A percentile compares a stretch with the other conserved stretches of the same genome.
Evolutionary conservation across 345 rosid genomes (phyloP).

Genomic region (Syzygium aromaticum): DNA sequence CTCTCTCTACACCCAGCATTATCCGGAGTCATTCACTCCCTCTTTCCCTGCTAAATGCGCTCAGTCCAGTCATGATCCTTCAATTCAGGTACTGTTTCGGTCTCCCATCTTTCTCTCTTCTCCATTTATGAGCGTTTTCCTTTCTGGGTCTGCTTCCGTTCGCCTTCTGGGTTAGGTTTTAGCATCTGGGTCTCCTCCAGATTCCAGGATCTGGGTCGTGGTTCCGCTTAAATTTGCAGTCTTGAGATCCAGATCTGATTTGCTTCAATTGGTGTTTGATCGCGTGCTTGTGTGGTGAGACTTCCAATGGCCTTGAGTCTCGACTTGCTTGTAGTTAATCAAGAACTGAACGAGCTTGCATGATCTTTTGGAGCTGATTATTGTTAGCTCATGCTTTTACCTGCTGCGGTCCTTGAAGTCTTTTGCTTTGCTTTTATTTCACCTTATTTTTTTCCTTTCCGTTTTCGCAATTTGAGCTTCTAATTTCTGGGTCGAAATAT

Average conservation of each 20-base stretch:
- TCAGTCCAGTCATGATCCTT: conserved; percentile 13
- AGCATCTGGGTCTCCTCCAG: conserved; percentile 20
- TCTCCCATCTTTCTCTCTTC: background rate
- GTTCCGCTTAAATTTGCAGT: conserved; percentile 1
- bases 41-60: background rate
- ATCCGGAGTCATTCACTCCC: background rate
- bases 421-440: background rate
- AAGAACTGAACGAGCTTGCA: background rate
- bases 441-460: background rate
- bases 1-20: background rate
- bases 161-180: conserved; percentile 8
- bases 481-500: background rate
- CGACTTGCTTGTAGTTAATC: background rate
- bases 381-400: conserved; percentile 6
- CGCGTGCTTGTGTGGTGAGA: background rate
- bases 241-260: conserved; percentile 36
- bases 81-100: conserved; percentile 19
- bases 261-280: conserved; percentile 9
- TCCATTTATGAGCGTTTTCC: background rate
- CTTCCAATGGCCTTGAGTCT: background rate
- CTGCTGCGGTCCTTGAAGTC: conserved; percentile 18
- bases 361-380: conserved; percentile 4
- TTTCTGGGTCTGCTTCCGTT: conserved; percentile 4
- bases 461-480: background rate
- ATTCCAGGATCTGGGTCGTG: conserved; percentile 31